A percentile compares a stretch with the other conserved stretches of the same genome.
phyloP scores from a whole-genome alignment of 345 rosid species.

The Populus nigra region DNA sequence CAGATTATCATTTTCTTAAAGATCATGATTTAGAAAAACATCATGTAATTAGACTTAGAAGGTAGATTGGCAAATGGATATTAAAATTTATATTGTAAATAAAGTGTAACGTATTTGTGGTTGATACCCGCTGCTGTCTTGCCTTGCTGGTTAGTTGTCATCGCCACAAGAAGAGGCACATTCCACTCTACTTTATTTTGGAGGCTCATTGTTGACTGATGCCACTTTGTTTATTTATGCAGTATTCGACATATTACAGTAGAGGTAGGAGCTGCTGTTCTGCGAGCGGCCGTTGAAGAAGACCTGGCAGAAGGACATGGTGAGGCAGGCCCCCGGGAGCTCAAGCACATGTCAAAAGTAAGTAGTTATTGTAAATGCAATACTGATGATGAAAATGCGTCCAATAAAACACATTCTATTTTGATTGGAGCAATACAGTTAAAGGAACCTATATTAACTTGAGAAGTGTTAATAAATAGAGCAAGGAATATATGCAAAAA shows the following conservation, averaged over 20 bases:
- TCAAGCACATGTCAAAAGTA: conserved; percentile 81
- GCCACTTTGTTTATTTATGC: conserved; percentile 25
- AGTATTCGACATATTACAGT: conserved; percentile 91
- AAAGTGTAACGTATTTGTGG: background rate
- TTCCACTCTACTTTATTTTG: too few species aligned
- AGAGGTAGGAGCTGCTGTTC: conserved; percentile 92
- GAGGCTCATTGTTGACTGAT: conserved; percentile 1
- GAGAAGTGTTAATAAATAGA: background rate
- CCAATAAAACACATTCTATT: background rate
- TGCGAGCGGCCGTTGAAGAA: conserved; percentile 77
- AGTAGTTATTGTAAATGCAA: background rate
- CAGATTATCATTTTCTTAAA: background rate
- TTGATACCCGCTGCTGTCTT: background rate
- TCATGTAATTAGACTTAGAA: background rate
- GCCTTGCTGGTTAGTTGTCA: background rate
- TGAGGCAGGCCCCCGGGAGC: conserved; percentile 69
- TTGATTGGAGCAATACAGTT: background rate
- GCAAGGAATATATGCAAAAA: background rate
- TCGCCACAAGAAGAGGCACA: background rate
- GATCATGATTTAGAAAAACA: background rate
- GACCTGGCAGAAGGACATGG: conserved; percentile 83
- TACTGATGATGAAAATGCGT: background rate
- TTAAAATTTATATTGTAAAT: background rate
- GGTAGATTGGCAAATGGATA: background rate
- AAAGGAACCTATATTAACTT: background rate